These are phyloP conservation scores for Fusarium pilosicola DNA, from an alignment of 2,329 filamentous ascomycete species.

Conservation along the genomic window DNA sequence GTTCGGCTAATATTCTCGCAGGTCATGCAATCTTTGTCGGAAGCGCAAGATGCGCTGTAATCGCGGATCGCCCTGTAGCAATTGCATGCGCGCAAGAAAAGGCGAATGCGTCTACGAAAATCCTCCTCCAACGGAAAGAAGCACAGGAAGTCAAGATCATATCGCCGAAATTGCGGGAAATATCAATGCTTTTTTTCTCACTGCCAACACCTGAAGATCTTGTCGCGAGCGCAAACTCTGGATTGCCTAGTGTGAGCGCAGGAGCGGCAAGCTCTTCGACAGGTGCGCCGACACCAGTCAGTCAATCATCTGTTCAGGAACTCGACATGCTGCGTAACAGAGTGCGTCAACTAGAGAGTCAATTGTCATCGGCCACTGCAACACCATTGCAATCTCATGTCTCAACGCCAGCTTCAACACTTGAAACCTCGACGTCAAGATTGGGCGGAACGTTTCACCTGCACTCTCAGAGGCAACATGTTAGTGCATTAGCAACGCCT, in stretches of 20 bases:
- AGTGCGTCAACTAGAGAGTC: conserved; percentile 26
- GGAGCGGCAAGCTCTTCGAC: background rate
- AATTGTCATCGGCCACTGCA: background rate
- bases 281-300: background rate
- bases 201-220: background rate
- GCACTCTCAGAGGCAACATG: conserved; percentile 48
- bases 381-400: background rate
- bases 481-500: conserved; percentile 46
- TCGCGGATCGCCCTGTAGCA: conserved; percentile 53
- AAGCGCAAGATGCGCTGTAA: conserved; percentile 58
- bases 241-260: background rate
- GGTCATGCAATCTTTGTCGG: conserved; percentile 55
- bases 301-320: conserved; percentile 18
- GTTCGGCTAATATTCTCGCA: conserved; percentile 6
- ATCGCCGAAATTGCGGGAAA: background rate
- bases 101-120: conserved; percentile 49
- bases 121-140: background rate
- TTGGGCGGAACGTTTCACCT: conserved; percentile 58
- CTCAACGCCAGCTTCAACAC: conserved; percentile 17
- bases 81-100: conserved; percentile 53
- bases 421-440: conserved; percentile 48
- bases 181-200: background rate
- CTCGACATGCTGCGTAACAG: conserved; percentile 20
- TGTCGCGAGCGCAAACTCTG: background rate
- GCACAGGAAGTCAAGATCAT: background rate